A percentile compares a stretch with the other conserved stretches of the same genome.
Evolutionary conservation across 1,284 basidiomycete species (phyloP).

Genomic region (Naganishia cerealis): DNA sequence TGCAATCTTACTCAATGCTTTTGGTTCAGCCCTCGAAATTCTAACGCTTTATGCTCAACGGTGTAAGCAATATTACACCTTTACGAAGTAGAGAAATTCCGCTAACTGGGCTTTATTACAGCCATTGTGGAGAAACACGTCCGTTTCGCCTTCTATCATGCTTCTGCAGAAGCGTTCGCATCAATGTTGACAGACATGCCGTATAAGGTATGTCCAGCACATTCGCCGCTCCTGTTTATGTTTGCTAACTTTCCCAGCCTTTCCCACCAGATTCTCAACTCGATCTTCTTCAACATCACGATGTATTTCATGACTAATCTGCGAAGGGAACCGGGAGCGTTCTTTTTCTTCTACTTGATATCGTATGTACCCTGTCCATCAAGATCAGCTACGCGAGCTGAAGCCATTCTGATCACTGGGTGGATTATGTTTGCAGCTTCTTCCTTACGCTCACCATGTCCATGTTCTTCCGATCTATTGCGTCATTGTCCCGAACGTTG

Average conservation of each 20-base stretch:
- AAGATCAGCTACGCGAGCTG: background rate
- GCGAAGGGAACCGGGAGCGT: slow-evolving; percentile 47
- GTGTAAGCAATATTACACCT: background rate
- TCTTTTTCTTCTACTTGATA: slow-evolving; percentile 46
- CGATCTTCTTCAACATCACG: slow-evolving; percentile 51
- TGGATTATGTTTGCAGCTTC: slow-evolving; percentile 18
- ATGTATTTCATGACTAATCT: slow-evolving; percentile 57
- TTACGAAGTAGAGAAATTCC: background rate
- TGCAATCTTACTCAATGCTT: slow-evolving; percentile 52
- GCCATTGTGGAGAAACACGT: slow-evolving; percentile 55
- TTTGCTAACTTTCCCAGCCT: background rate
- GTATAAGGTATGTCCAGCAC: slow-evolving; percentile 48
- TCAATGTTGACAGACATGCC: slow-evolving; percentile 57
- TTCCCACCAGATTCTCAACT: slow-evolving; percentile 38
- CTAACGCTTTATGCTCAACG: slow-evolving; percentile 56
- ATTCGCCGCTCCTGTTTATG: background rate
- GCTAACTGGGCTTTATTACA: background rate
- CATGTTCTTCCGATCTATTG: slow-evolving; percentile 58
- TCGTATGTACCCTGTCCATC: slow-evolving; percentile 33
- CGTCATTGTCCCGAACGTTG: slow-evolving; percentile 54
- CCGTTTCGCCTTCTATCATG: slow-evolving; percentile 56
- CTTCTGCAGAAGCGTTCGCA: slow-evolving; percentile 55
- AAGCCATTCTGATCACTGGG: slow-evolving; percentile 31
- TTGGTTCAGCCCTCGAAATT: slow-evolving; percentile 42
- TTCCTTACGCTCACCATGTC: slow-evolving; percentile 54